Base-by-base conservation (phyloP, 441 rosid species). In the Melastoma candidum region DNA sequence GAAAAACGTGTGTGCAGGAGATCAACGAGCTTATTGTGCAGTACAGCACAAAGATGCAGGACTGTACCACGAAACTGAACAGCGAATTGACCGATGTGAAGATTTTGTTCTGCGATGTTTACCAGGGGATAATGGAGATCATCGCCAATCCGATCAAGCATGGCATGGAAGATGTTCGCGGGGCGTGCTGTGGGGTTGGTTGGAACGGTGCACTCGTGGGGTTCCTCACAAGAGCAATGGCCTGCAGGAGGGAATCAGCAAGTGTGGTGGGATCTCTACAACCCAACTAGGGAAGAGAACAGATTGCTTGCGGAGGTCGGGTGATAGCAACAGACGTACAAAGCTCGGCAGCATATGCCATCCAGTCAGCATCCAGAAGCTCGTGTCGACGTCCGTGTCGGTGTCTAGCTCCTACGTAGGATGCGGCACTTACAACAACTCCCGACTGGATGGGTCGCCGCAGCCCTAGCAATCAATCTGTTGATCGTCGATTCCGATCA, bases 261-360 rank as follows among this genome's bases (percentile, higher is more conserved):
- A 53, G 73, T 83, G 0, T 83, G 90, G 90, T 83, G 87, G 90
- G 90, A 83, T 70, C 74, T 78, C 32, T 78, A 76, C 64, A 83
- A 75, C 64, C 87, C 87, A 0, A 80, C 90, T 2, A 60, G 59
- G 46, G 63, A 66, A 9, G 76, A 70, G 36, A 78, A 80, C 71
- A 44, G 70, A 43, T 66, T 75, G 67, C 77, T 83, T 7, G 80
- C 84, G 7, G 73, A 70, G 90, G 90, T 71, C 69, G 1, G 80
- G 81, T 11, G 56, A 61, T 7, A 3, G 36, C 36, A 29, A 29
- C 36, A 3, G 7, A 3, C 5, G 36, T 29, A 3, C 36, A 26
- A 48, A 57, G 12, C 26, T 76, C 13, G 47, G 59, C 0, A 47
- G 63, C 43, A 75, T 82, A 12, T 82, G 89, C 57, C 77, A 60